Evolutionary conservation across 2,329 filamentous ascomycete species (phyloP), one percentile per base, ranked within the genome.

Genomic region (Hymenotorrendiella dingleyae): DNA sequence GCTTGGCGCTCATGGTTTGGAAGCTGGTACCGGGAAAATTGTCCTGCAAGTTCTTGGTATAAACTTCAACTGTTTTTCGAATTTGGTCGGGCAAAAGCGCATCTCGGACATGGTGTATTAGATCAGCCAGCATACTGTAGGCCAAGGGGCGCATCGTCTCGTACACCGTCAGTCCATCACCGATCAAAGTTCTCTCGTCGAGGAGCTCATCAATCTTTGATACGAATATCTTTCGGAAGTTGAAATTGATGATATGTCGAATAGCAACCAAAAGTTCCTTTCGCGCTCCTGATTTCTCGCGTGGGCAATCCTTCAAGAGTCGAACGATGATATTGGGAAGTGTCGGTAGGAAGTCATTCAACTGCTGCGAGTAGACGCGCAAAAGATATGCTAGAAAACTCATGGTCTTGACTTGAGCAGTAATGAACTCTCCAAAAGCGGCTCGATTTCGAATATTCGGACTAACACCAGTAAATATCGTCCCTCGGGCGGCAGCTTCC

Each of bases 401-500:
- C 91, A 98, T 97, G 0, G 91, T 97, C 71, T 99, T 97, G 12
- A 98, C 93, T 63, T 99, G 94, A 1, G 91, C 89, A 0, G 89
- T 97, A 52, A 98, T 94, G 54, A 97, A 94, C 57, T 98, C 94
- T 26, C 91, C 93, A 68, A 97, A 99, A 0, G 90, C 91, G 10
- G 85, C 85, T 44, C 90, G 76, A 56, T 97, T 95, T 66, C 88
- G 91, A 59, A 99, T 96, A 45, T 88, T 86, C 36, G 86, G 86
- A 66, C 88, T 94, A 40, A 98, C 87, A 2, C 93, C 91, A 0
- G 88, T 93, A 60, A 97, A 96, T 11, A 94, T 84, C 24, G 82
- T 84, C 12, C 83, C 84, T 56, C 81, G 84, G 1, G 81, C 78
- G 30, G 80, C 81, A 10, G 93, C 93, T 56, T 96, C 89, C 21